These are phyloP conservation scores for Solanum appendiculatum DNA, from an alignment of 257 asterid genomes.

Conservation along the genomic window DNA sequence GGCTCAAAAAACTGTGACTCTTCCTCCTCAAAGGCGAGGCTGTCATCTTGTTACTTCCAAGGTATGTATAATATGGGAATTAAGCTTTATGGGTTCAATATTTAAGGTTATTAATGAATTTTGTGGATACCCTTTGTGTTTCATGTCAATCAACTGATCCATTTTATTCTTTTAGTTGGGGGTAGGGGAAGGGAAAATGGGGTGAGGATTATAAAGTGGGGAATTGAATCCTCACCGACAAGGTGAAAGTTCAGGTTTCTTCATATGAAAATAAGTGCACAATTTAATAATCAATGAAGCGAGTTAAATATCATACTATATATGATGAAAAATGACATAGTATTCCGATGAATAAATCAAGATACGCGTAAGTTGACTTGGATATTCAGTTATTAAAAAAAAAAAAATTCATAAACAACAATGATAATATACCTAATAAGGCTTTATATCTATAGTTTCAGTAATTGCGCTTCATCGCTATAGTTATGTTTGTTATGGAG, in stretches of 20 bases:
- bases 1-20: slow-evolving; percentile 77
- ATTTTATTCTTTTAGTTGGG: background rate
- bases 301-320: too few relatives aligned
- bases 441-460: too few relatives aligned
- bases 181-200: background rate
- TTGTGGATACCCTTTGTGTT: background rate
- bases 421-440: too few relatives aligned
- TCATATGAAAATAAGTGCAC: too few relatives aligned
- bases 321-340: fast-evolving
- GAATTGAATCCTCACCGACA: background rate
- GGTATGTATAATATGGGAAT: slow-evolving; percentile 15
- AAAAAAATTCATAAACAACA: too few relatives aligned
- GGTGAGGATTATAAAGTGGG: background rate
- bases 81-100: background rate
- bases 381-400: too few relatives aligned
- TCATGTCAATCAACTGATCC: background rate
- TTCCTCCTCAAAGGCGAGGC: slow-evolving; percentile 63
- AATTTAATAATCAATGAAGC: too few relatives aligned
- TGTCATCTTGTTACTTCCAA: slow-evolving; percentile 83
- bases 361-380: fast-evolving
- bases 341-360: too few relatives aligned
- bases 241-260: too few relatives aligned
- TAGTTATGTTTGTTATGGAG: too few relatives aligned
- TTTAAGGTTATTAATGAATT: background rate
- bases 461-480: too few relatives aligned